Conservation (phyloP, 352 stramenopile genomes). For the Globisporangium iwayamae region DNA sequence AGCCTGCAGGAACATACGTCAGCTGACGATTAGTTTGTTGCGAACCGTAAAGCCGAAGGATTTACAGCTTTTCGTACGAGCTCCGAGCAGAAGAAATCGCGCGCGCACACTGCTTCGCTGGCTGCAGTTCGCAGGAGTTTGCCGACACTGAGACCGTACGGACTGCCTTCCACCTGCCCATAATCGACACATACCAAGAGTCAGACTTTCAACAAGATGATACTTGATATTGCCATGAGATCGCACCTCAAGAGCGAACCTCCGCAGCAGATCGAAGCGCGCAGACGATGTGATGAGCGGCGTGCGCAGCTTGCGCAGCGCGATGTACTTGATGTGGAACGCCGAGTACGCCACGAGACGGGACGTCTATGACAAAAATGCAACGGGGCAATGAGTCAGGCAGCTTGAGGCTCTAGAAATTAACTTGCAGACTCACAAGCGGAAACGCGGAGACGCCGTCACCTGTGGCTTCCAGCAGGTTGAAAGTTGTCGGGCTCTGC, state of each 20-base stretch:
- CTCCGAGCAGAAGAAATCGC: constrained; percentile 67
- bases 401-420: not conserved
- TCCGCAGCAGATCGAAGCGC: constrained; percentile 40
- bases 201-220: not conserved
- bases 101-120: constrained; percentile 4
- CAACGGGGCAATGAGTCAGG: not conserved
- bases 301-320: constrained; percentile 44
- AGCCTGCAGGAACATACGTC: constrained; percentile 21
- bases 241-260: constrained; percentile 36
- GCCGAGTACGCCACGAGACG: constrained; percentile 34
- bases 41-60: not conserved
- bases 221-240: not conserved
- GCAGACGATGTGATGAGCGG: constrained; percentile 42
- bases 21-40: not conserved
- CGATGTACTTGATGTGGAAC: constrained; percentile 49
- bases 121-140: constrained; percentile 37
- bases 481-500: constrained; percentile 16
- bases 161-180: constrained; percentile 33
- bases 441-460: constrained; percentile 54
- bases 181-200: not conserved
- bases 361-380: constrained; percentile 17
- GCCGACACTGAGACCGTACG: constrained; percentile 51
- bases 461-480: constrained; percentile 58
- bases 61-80: constrained; percentile 26
- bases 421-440: constrained; percentile 23